Evolutionary conservation across 1,284 basidiomycete genomes (phyloP).

Genomic region (Malassezia sympodialis): DNA sequence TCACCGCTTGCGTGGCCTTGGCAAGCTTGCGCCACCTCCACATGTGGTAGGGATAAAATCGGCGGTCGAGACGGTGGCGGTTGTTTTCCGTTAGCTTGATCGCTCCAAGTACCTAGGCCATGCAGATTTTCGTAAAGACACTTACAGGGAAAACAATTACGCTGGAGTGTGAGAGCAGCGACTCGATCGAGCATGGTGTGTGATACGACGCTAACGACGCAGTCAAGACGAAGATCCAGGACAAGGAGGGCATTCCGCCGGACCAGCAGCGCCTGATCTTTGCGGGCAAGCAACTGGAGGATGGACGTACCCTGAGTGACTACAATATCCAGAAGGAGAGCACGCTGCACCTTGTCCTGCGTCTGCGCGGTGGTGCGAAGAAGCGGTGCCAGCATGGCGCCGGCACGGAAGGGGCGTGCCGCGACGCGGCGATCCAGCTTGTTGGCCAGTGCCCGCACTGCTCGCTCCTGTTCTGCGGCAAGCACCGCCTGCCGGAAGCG

Average conservation of each 20-base stretch:
- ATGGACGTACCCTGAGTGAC: constrained; percentile 51
- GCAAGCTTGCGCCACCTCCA: constrained; percentile 10
- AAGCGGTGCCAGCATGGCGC: constrained; percentile 44
- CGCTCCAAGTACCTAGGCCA: no score
- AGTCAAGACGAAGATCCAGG: constrained; percentile 52
- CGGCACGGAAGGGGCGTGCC: constrained; percentile 40
- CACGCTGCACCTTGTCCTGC: constrained; percentile 44
- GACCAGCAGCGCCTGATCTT: constrained; percentile 97
- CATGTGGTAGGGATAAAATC: constrained; percentile 1
- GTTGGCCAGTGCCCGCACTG: constrained; percentile 48
- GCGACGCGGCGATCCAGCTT: constrained; percentile 45
- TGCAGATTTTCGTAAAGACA: constrained; percentile 46
- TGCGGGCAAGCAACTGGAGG: constrained; percentile 83
- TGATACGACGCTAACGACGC: constrained; percentile 30
- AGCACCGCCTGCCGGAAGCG: constrained; percentile 43
- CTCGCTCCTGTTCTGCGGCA: constrained; percentile 42
- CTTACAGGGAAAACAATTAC: constrained; percentile 49
- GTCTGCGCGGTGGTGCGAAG: constrained; percentile 42
- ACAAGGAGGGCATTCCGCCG: constrained; percentile 67
- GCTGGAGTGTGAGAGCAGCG: constrained; percentile 53
- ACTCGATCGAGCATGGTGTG: constrained; percentile 97
- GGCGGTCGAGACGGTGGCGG: not conserved
- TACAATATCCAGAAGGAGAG: constrained; percentile 71
- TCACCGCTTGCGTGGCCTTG: constrained; percentile 19
- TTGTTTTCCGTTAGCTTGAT: not conserved